Evolutionary conservation across 139 green algal genomes (phyloP).

Genomic region (Chlamydomonas sp.): DNA sequence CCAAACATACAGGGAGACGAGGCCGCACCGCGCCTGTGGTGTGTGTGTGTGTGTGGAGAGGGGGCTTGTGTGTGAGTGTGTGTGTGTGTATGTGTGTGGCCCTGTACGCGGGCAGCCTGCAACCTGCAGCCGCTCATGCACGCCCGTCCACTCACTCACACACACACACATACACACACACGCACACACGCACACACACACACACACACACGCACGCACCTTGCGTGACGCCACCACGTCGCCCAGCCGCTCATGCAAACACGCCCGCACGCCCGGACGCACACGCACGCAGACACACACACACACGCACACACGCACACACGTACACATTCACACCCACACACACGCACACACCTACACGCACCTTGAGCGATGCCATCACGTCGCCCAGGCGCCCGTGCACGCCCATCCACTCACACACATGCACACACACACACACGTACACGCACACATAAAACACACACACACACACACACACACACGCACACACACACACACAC

Average conservation of each 20-base stretch:
- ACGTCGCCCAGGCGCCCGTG: too few relatives aligned
- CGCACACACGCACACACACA: neutral
- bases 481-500: neutral
- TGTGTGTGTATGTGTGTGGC: conserved; percentile 1
- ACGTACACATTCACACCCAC: neutral
- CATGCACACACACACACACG: neutral
- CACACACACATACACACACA: conserved; percentile 8
- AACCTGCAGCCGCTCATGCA: too few relatives aligned
- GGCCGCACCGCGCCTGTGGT: conserved; percentile 34
- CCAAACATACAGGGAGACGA: conserved; percentile 87
- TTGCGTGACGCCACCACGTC: too few relatives aligned
- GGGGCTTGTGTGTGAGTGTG: neutral
- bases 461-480: too few relatives aligned
- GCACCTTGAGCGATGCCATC: too few relatives aligned
- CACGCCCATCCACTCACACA: too few relatives aligned
- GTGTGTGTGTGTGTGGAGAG: too few relatives aligned
- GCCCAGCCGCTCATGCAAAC: neutral
- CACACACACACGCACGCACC: conserved; percentile 9
- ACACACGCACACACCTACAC: neutral
- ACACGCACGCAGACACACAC: too few relatives aligned
- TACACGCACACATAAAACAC: too few relatives aligned
- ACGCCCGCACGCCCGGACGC: neutral
- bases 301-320: neutral
- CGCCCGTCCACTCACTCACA: neutral
- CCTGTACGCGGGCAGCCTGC: too few relatives aligned